Conservation (phyloP, 2,329 filamentous ascomycete genomes). For the Cadophora malorum region DNA sequence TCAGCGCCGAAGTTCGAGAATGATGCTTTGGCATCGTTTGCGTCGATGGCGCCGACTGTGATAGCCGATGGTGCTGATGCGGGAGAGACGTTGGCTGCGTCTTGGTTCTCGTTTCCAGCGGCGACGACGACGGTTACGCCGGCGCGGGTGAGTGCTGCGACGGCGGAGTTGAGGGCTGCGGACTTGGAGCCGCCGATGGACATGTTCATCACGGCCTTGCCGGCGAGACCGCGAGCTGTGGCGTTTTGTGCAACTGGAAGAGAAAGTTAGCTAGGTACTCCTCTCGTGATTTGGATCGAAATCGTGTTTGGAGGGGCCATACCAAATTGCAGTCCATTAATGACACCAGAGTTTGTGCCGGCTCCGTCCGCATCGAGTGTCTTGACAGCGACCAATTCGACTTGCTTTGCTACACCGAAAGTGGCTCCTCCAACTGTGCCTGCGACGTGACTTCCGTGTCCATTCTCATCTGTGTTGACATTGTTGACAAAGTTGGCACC, state of each 20-base stretch:
- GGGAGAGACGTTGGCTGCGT: conserved; percentile 52
- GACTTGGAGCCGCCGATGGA: conserved; percentile 56
- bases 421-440: conserved; percentile 49
- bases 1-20: conserved; percentile 59
- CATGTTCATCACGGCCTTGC: conserved; percentile 58
- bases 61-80: conserved; percentile 56
- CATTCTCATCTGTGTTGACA: conserved; percentile 46
- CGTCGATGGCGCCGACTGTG: conserved; percentile 58
- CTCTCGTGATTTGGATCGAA: not conserved
- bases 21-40: conserved; percentile 47
- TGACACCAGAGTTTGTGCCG: conserved; percentile 57
- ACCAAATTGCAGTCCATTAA: conserved; percentile 60
- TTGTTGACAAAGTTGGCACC: conserved; percentile 45
- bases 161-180: conserved; percentile 55
- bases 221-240: conserved; percentile 42
- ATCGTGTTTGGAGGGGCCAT: conserved; percentile 36
- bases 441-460: conserved; percentile 52
- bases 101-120: conserved; percentile 57
- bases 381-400: conserved; percentile 48
- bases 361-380: conserved; percentile 47
- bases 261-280: conserved; percentile 46
- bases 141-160: conserved; percentile 52
- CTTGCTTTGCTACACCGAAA: conserved; percentile 50
- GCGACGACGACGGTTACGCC: conserved; percentile 61
- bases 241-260: conserved; percentile 43